Percentiles rank a stretch among this genome's conserved stretches.
Evolutionary conservation across 495 filamentous ascomycete genomes (phyloP).

Genomic region (Neurospora tetraspora): DNA sequence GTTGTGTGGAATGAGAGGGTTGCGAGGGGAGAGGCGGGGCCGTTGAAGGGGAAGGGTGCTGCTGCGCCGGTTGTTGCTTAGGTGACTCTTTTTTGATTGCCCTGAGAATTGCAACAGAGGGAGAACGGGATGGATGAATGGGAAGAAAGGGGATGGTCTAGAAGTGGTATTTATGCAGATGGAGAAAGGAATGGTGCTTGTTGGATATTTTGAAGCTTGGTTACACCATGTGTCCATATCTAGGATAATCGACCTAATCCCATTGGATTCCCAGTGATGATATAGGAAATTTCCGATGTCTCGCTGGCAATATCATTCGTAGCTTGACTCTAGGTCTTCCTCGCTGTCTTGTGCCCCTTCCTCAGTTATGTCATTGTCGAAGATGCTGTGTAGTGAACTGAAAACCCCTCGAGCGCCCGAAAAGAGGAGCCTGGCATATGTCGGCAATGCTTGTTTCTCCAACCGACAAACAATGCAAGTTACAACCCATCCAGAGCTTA

Average conservation of each 20-base stretch:
- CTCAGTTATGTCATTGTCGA: neutral
- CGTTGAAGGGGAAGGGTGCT: neutral
- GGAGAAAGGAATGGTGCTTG: neutral
- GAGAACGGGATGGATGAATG: neutral
- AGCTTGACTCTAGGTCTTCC: neutral
- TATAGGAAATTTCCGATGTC: neutral
- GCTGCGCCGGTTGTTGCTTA: neutral
- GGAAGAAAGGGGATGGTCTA: neutral
- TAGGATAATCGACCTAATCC: no score
- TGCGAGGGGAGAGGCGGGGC: neutral
- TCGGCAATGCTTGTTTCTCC: neutral
- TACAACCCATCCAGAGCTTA: no score
- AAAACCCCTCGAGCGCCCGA: neutral
- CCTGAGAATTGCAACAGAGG: neutral
- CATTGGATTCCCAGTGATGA: neutral
- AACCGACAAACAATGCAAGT: neutral
- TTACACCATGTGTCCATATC: neutral
- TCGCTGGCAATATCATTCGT: neutral
- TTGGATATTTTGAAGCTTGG: neutral
- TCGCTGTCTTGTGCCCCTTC: neutral
- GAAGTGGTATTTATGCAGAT: neutral
- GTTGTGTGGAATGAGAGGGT: conserved; percentile 35
- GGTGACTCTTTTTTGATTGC: neutral
- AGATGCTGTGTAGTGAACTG: neutral
- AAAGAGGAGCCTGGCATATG: neutral